Conservation (phyloP, 2,329 filamentous ascomycete genomes). For the Uncinocarpus reesii region DNA sequence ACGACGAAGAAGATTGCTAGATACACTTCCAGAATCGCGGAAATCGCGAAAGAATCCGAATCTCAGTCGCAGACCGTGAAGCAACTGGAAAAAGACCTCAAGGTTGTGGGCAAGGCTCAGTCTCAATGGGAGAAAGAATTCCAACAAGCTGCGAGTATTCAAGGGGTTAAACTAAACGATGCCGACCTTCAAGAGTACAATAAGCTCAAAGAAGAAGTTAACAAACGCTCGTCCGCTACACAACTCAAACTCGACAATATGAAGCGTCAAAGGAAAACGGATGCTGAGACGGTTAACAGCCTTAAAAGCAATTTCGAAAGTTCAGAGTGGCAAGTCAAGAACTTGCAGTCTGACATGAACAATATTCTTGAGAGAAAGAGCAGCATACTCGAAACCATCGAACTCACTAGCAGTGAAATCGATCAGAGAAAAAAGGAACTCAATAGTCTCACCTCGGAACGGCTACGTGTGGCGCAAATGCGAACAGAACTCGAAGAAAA, state of each 20-base stretch:
- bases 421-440: conserved; percentile 82
- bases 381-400: conserved; percentile 51
- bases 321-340: conserved; percentile 61
- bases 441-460: conserved; percentile 73
- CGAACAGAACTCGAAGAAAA: conserved; percentile 88
- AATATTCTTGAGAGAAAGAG: conserved; percentile 59
- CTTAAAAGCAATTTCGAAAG: conserved; percentile 79
- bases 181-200: conserved; percentile 85
- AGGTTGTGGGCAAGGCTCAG: conserved; percentile 78
- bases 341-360: conserved; percentile 60
- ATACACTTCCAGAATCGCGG: conserved; percentile 56
- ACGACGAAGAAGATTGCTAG: conserved; percentile 60
- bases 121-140: conserved; percentile 80
- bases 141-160: conserved; percentile 70
- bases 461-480: conserved; percentile 67
- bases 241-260: conserved; percentile 77
- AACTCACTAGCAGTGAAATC: conserved; percentile 64
- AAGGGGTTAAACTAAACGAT: conserved; percentile 76
- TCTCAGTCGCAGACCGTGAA: conserved; percentile 57
- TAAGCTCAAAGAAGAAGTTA: conserved; percentile 70
- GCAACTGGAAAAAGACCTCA: conserved; percentile 69
- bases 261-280: conserved; percentile 78
- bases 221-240: conserved; percentile 67
- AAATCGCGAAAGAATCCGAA: conserved; percentile 66
- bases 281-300: conserved; percentile 81